Conservation (phyloP, 2,329 filamentous ascomycete genomes). For the Botrytis elliptica region DNA sequence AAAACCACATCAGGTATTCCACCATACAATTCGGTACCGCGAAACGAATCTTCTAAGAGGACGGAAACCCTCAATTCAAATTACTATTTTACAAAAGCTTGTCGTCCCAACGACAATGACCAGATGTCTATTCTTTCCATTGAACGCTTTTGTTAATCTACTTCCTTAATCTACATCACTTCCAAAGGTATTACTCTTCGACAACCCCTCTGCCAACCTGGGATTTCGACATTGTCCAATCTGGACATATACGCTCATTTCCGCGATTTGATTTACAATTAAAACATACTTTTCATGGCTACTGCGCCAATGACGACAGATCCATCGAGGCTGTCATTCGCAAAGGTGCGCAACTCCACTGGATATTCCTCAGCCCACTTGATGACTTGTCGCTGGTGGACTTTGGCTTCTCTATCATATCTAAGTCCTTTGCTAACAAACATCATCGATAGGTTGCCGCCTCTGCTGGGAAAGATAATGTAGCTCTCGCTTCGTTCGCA, state of each 20-base stretch:
- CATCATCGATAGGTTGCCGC: conserved; percentile 48
- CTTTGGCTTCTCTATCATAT: not conserved
- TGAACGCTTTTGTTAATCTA: conserved; percentile 40
- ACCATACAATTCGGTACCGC: conserved; percentile 10
- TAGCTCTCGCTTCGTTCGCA: conserved; percentile 37
- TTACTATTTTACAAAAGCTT: conserved; percentile 25
- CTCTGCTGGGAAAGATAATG: conserved; percentile 45
- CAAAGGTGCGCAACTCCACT: conserved; percentile 59
- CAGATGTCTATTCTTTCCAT: conserved; percentile 40
- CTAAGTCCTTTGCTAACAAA: conserved; percentile 1
- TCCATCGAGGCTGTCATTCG: conserved; percentile 66
- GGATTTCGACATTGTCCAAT: conserved; percentile 37
- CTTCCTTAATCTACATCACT: conserved; percentile 39
- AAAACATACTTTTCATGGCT: conserved; percentile 43
- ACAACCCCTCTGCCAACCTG: conserved; percentile 36
- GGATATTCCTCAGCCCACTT: conserved; percentile 5
- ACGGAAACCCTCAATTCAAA: not conserved
- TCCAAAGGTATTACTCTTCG: conserved; percentile 29
- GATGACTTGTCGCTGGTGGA: conserved; percentile 7
- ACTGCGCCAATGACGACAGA: conserved; percentile 48
- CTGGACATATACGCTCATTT: conserved; percentile 38
- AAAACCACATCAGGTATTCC: conserved; percentile 16
- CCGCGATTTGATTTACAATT: conserved; percentile 27
- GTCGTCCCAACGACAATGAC: conserved; percentile 40
- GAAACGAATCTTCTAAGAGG: conserved; percentile 12